Conservation (phyloP, 2,329 filamentous ascomycete genomes). For the Teratosphaeria viscida region DNA sequence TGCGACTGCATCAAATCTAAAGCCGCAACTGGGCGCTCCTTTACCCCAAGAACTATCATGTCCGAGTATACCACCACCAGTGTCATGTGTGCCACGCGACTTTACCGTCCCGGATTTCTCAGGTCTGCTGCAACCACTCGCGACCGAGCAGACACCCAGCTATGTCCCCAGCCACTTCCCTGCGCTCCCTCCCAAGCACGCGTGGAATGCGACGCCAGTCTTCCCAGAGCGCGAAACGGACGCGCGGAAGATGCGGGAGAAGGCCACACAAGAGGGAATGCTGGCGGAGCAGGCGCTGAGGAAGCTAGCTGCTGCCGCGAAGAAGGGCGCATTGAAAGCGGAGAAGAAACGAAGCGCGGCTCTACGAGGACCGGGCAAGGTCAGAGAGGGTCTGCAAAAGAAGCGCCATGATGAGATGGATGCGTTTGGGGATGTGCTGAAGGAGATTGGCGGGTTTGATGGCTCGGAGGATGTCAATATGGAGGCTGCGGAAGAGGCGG, state of each 20-base stretch:
- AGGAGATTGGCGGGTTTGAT: slow-evolving; percentile 28
- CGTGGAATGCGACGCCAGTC: slow-evolving; percentile 51
- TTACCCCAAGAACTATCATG: slow-evolving; percentile 24
- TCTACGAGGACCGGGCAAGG: slow-evolving; percentile 18
- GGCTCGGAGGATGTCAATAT: slow-evolving; percentile 14
- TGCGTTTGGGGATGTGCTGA: slow-evolving; percentile 42
- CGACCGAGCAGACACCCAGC: slow-evolving; percentile 38
- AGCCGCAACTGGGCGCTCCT: slow-evolving; percentile 30
- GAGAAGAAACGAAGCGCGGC: slow-evolving; percentile 30
- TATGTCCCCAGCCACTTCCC: slow-evolving; percentile 54
- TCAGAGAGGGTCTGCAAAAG: slow-evolving; percentile 7
- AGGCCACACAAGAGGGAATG: slow-evolving; percentile 54
- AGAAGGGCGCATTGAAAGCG: slow-evolving; percentile 38
- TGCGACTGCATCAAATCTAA: slow-evolving; percentile 29
- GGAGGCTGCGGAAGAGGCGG: slow-evolving; percentile 16
- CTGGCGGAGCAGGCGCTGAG: slow-evolving; percentile 55
- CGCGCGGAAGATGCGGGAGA: slow-evolving; percentile 43
- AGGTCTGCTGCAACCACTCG: slow-evolving; percentile 41
- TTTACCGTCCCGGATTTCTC: slow-evolving; percentile 34
- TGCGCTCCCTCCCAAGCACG: slow-evolving; percentile 52
- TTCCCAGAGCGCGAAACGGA: slow-evolving; percentile 50
- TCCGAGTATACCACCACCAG: slow-evolving; percentile 32
- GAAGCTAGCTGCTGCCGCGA: slow-evolving; percentile 43
- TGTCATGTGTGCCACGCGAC: slow-evolving; percentile 22
- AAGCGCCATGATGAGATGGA: slow-evolving; percentile 31